A percentile compares a stretch with the other conserved stretches of the same genome.
phyloP scores from a whole-genome alignment of 2,329 filamentous ascomycete genomes.

The Clonostachys byssicola region DNA sequence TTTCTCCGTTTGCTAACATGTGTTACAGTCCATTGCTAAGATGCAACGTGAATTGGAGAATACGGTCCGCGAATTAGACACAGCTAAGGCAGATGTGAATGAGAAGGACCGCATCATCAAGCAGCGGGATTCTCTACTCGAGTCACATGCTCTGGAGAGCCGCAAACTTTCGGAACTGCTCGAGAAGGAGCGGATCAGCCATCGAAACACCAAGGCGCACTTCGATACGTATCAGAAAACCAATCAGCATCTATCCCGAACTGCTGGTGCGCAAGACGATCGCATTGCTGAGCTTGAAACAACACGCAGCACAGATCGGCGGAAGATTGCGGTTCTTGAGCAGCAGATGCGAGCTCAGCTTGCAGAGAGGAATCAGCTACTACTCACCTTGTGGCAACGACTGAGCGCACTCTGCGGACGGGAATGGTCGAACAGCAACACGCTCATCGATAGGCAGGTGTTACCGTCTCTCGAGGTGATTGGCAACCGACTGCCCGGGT shows the following conservation, averaged over 20 bases:
- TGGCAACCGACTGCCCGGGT: slow-evolving; percentile 78
- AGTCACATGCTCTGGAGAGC: slow-evolving; percentile 82
- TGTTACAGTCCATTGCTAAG: slow-evolving; percentile 70
- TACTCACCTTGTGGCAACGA: slow-evolving; percentile 86
- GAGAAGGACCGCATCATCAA: slow-evolving; percentile 91
- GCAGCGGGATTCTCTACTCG: slow-evolving; percentile 82
- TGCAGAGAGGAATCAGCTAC: slow-evolving; percentile 80
- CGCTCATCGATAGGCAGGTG: slow-evolving; percentile 79
- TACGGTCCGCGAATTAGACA: slow-evolving; percentile 77
- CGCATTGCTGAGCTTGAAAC: slow-evolving; percentile 83
- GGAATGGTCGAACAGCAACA: slow-evolving; percentile 89
- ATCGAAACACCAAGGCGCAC: slow-evolving; percentile 81
- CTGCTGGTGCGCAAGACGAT: slow-evolving; percentile 78
- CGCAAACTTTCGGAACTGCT: slow-evolving; percentile 82
- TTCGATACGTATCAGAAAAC: slow-evolving; percentile 87
- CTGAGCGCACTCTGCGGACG: slow-evolving; percentile 81
- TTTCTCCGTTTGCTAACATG: not conserved
- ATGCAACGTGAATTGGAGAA: slow-evolving; percentile 84
- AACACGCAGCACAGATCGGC: slow-evolving; percentile 72
- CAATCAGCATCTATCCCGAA: slow-evolving; percentile 81
- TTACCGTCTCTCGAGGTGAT: slow-evolving; percentile 83
- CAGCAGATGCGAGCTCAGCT: slow-evolving; percentile 81
- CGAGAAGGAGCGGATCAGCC: slow-evolving; percentile 82
- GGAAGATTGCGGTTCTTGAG: slow-evolving; percentile 72
- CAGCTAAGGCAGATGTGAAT: slow-evolving; percentile 69